Base-by-base conservation (phyloP, 176 grass and related monocot species). In the Phragmites australis region DNA sequence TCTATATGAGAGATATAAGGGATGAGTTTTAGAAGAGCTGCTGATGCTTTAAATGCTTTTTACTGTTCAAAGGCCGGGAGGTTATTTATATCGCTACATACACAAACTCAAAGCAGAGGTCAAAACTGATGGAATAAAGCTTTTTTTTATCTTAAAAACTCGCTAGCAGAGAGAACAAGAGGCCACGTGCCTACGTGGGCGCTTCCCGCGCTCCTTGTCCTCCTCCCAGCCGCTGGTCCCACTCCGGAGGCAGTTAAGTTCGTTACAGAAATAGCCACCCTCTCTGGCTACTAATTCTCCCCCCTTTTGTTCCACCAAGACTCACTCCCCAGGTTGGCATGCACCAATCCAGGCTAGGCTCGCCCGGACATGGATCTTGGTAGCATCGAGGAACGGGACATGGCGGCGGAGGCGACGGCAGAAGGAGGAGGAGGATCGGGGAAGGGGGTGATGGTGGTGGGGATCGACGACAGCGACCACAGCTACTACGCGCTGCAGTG, bases 391-490 rank as follows among this genome's bases (percentile, higher is more conserved):
- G n/a, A n/a, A n/a, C n/a, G n/a, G n/a, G 30, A 37, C 41, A 84
- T 84, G 87, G 83, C 75, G 26, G 70, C 44, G 56, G 23, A 17
- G 69, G 74, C 6, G 2, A 42, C 1, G 15, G 61, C 23, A 9
- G 44, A 8, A 9, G 44, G 25, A 31, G 18, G 15, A 26, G 61
- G 0, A 9, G 44, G 8, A 9, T 1, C 8, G 27, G 27, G 40
- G 83, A 86, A 84, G 83, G 53, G 68, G 46, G 83, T 76, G 72
- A 94, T 94, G 92, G 69, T 97, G 77, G 83, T 94, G 68, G 94
- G 88, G 23, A 85, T 94, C 78, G 90, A 97, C 73, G 92, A 97
- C 37, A 92, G 94, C 86, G 92, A 97, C 18, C 92, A 92, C 64
- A 92, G 92, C 85, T 85, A 83, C 83, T 83, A 97, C 82, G 88